Conservation (phyloP, 148 eudicot genomes). For the Polygonum aviculare region DNA sequence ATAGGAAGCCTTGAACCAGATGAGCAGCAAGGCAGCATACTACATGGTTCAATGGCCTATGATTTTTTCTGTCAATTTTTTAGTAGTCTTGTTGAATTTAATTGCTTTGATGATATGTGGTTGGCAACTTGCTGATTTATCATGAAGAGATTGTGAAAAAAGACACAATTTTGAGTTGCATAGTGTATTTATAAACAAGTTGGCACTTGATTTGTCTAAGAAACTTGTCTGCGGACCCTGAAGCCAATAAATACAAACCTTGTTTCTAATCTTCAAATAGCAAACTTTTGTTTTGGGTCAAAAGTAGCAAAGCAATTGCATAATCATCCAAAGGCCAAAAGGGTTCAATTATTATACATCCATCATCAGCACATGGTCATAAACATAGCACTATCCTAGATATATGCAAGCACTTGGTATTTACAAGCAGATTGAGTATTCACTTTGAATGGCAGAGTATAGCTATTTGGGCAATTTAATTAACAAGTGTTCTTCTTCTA, state of each 20-base stretch:
- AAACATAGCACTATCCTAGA: not conserved
- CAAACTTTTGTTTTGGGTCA: too few species aligned
- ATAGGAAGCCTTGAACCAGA: too few species aligned
- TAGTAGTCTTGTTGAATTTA: too few species aligned
- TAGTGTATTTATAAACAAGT: not conserved
- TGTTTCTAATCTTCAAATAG: not conserved
- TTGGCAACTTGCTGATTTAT: not conserved
- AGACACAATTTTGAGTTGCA: not conserved
- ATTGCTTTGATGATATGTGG: not conserved
- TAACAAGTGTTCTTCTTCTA: too few species aligned
- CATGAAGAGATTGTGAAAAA: not conserved
- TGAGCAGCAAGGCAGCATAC: too few species aligned
- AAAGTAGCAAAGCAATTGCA: slow-evolving; percentile 4
- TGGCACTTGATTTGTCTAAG: not conserved
- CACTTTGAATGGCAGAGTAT: not conserved
- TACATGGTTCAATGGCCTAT: too few species aligned
- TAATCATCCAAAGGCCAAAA: not conserved
- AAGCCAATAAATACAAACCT: not conserved
- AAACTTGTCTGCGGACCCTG: not conserved
- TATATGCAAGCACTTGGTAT: not conserved
- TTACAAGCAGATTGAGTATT: not conserved
- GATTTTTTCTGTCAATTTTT: too few species aligned
- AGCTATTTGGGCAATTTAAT: not conserved
- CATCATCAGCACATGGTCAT: not conserved
- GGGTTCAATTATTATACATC: not conserved